A percentile compares a stretch with the other conserved stretches of the same genome.
Conservation (phyloP, 176 grass and related monocot species). For the Eremochloa ophiuroides region DNA sequence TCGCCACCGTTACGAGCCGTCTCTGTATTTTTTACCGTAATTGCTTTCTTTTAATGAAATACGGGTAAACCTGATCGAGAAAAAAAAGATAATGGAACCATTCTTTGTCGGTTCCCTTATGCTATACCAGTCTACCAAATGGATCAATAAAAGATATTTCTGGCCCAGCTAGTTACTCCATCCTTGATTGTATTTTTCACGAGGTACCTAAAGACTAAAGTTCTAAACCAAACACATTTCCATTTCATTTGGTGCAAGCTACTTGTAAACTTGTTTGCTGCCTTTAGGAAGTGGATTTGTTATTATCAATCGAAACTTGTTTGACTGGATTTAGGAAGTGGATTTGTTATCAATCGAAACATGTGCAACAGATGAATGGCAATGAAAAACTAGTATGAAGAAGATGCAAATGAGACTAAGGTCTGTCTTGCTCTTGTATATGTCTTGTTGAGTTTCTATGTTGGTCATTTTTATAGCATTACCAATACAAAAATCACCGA, state of each 20-base stretch:
- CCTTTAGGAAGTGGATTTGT: no score
- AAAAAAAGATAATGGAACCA: no score
- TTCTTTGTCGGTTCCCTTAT: slow-evolving; percentile 83
- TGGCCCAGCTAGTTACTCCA: slow-evolving; percentile 68
- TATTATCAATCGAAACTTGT: no score
- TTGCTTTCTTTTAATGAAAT: no score
- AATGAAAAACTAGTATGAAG: neutral
- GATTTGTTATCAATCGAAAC: neutral
- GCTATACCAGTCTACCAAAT: slow-evolving; percentile 70
- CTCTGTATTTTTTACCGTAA: no score
- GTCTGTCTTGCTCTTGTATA: neutral
- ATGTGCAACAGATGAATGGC: neutral
- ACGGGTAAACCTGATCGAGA: no score
- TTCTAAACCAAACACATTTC: neutral
- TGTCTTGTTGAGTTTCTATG: neutral
- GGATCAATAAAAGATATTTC: slow-evolving; percentile 69
- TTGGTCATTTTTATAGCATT: neutral
- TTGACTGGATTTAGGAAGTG: neutral
- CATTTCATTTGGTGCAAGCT: neutral
- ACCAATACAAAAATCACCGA: neutral
- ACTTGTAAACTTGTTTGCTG: neutral
- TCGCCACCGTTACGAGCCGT: no score
- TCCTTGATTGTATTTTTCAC: slow-evolving; percentile 92
- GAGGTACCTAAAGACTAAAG: no score
- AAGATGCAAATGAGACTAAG: slow-evolving; percentile 9